phyloP scores from a whole-genome alignment of 1,284 basidiomycete species.

The Ganoderma meredithae region DNA sequence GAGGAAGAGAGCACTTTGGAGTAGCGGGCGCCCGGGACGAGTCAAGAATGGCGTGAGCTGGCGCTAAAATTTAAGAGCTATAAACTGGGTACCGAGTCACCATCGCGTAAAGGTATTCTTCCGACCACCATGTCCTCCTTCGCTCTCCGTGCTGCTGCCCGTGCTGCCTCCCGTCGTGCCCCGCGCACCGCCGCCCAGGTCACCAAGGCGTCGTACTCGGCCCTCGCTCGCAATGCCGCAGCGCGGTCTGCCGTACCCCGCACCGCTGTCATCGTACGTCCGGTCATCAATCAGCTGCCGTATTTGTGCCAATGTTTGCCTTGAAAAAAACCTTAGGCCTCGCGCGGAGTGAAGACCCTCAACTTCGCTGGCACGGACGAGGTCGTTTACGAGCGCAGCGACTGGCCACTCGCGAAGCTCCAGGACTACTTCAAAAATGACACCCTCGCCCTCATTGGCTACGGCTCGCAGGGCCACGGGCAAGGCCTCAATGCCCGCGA shows the following conservation, averaged over 20 bases:
- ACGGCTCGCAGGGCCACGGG: slow-evolving; percentile 99
- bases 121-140: slow-evolving; percentile 63
- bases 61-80: slow-evolving; percentile 26
- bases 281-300: slow-evolving; percentile 9
- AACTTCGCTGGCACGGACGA: slow-evolving; percentile 98
- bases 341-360: slow-evolving; percentile 93
- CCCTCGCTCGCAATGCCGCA: slow-evolving; percentile 64
- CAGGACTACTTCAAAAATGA: slow-evolving; percentile 99
- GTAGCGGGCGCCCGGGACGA: slow-evolving; percentile 5
- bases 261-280: slow-evolving; percentile 54
- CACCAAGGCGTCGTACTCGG: slow-evolving; percentile 69
- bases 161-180: slow-evolving; percentile 66
- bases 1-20: not conserved
- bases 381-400: slow-evolving; percentile 95
- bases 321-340: slow-evolving; percentile 18
- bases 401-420: slow-evolving; percentile 98
- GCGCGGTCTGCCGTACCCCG: slow-evolving; percentile 43
- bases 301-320: not conserved
- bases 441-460: slow-evolving; percentile 98
- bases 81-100: slow-evolving; percentile 27
- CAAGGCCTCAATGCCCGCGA: slow-evolving; percentile 99
- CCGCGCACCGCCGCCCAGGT: slow-evolving; percentile 55
- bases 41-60: slow-evolving; percentile 22
- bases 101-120: slow-evolving; percentile 17
- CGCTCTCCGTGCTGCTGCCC: slow-evolving; percentile 68